Base-by-base conservation (phyloP, 1,284 basidiomycete species). In the Sphaerobolus stellatus region DNA sequence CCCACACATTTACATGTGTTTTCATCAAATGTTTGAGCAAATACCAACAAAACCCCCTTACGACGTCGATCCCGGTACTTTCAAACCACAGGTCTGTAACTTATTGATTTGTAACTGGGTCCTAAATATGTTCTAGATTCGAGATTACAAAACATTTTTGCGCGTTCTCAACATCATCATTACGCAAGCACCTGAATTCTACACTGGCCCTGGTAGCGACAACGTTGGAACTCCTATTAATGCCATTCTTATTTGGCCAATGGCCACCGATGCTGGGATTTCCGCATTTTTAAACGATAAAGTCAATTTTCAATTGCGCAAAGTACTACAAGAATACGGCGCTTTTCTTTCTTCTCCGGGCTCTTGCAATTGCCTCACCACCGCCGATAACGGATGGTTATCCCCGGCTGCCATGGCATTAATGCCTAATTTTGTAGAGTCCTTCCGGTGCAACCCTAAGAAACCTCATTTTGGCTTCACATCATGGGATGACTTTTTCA, bases 401-500 rank as follows among this genome's bases (percentile, higher is more conserved):
- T 70, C 73, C 14, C 56, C 63, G 0, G 59, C 64, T 5, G 79
- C 76, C 0, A 28, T 67, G 7, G 62, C 52, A 6, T 65, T 68
- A 52, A 54, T 69, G 29, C n/a, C n/a, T n/a, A 70, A 72, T 59
- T 64, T 68, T 38, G 62, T 60, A 11, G 56, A 65, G 16, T 72
- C 71, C 2, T 81, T 71, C 63, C 63, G 71, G 18, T 75, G 73
- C 59, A 73, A 80, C 57, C 70, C 75, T 1, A 58, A 62, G 3
- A 65, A 62, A 5, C 57, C 65, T 27, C 64, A 75, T 59, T 61
- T 73, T 58, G 79, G 79, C 7, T 83, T 68, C 66, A 71, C 59
- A n/a, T 77, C 75, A 25, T 83, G 79, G 78, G 81, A 83, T 56
- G 75, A 76, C 53, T 83, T 80, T 66, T 83, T 84, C 66, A 78